Conservation (phyloP, 371 early-diverging fungal genomes). For the Rhizomucor miehei region DNA sequence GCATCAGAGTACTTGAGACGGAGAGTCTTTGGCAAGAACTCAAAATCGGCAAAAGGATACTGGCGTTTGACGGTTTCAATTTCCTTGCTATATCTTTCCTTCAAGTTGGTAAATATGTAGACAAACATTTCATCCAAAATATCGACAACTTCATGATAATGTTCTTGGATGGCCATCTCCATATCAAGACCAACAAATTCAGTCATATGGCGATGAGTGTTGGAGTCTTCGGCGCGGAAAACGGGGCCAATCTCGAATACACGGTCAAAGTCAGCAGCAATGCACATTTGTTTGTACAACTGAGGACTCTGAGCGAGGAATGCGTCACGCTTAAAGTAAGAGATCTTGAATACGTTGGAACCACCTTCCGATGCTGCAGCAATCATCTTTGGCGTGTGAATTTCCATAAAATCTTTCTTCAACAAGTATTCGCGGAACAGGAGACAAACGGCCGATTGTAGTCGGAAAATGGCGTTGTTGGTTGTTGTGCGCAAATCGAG, state of each 20-base stretch:
- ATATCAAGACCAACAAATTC: constrained; percentile 99
- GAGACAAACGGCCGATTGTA: constrained; percentile 93
- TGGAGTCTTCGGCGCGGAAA: constrained; percentile 99
- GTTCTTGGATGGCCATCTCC: constrained; percentile 99
- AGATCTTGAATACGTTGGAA: constrained; percentile 97
- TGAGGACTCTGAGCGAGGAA: constrained; percentile 99
- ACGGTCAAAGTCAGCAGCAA: constrained; percentile 96
- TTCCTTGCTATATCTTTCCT: constrained; percentile 79
- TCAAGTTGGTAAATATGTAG: constrained; percentile 87
- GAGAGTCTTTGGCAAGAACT: constrained; percentile 86
- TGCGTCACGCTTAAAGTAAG: constrained; percentile 95
- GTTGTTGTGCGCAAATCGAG: constrained; percentile 97
- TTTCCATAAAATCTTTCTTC: constrained; percentile 90
- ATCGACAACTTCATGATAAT: constrained; percentile 97
- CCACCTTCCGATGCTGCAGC: constrained; percentile 99
- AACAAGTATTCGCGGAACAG: constrained; percentile 95
- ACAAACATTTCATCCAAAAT: constrained; percentile 91
- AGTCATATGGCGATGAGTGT: constrained; percentile 99
- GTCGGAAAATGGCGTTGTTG: constrained; percentile 97
- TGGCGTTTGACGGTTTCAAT: constrained; percentile 90
- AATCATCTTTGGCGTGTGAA: constrained; percentile 99
- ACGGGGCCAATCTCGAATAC: constrained; percentile 99
- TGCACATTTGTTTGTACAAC: constrained; percentile 99
- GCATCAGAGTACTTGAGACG: constrained; percentile 91
- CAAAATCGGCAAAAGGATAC: constrained; percentile 91